Base-by-base conservation (phyloP, 2,329 filamentous ascomycete species). In the Pyricularia sp. region DNA sequence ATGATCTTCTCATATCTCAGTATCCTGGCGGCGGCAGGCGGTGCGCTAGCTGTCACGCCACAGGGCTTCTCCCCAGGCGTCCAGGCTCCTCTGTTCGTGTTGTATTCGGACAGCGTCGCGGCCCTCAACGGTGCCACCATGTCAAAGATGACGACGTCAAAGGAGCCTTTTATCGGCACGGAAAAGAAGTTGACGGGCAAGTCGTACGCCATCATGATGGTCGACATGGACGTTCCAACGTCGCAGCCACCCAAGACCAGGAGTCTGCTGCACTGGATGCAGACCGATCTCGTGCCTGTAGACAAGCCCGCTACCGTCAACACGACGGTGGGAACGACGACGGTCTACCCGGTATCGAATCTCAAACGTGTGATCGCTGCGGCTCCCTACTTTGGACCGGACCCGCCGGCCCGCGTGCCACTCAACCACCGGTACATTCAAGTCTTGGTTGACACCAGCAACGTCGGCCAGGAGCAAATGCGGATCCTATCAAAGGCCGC, bases 191-290 rank as follows among this genome's bases (percentile, higher is more conserved):
- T 83, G n/a, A 75, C 74, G 23, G 81, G 81, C 66, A 76, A 76
- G 67, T 80, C 79, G 4, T 82, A 79, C 71, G 77, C 79, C 17
- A 74, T 81, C 36, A 68, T 81, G 69, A 81, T 81, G 80, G 75
- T 82, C 65, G 79, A 81, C 70, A 77, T 85, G 6, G 83, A 83
- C 71, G 85, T 80, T 76, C 83, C 80, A 64, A 31, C 58, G 9
- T 78, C 75, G 70, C 77, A 64, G 63, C 76, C 79, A 3, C 72
- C 78, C 0, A 66, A 73, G 64, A 81, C 79, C 11, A 74, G 72
- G 69, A 81, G 79, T 14, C 73, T 81, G 26, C 76, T 82, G 59
- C 79, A 81, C 75, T 82, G 80, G 80, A 73, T 81, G 75, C 80
- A 82, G 74, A 79, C 76, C 1, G 78, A 75, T n/a, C 74, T 82